Base-by-base conservation (phyloP, 2,329 filamentous ascomycete species). In the Sporothrix globosa region DNA sequence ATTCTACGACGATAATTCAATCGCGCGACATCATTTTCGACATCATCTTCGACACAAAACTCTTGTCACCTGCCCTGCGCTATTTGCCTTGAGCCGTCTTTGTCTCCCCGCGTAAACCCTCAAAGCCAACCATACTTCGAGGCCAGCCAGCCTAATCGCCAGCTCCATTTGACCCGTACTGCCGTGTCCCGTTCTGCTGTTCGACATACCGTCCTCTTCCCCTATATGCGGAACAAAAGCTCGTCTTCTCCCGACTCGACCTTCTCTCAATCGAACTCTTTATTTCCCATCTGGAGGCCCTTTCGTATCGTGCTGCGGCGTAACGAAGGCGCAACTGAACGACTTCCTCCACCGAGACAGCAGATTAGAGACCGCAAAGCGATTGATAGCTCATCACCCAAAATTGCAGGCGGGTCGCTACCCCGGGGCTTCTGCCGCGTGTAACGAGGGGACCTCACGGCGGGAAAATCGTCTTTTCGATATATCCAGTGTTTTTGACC, bases 391-490 rank as follows among this genome's bases (percentile, higher is more conserved):
- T 11, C 11, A 19, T 10, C 11, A 19, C 19, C 39, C n/a, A 46
- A 34, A 21, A 56, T 24, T 13, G 17, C 65, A 41, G 44, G 19
- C 46, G 44, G n/a, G 34, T 14, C 9, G 21, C 24, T 56, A 54
- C 54, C 39, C 67, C 69, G 68, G 70, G 65, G 66, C 66, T 56
- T 63, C 30, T 66, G 52, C 66, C 48, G 50, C 48, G 69, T 61
- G 39, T 69, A 70, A 50, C 53, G 54, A 60, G 54, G 53, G 24
- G 44, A 34, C 13, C 14, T 48, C 54, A 60, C 54, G 17, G 24
- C 53, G 24, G 10, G 9, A 48, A 54, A 21, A 34, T 17, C 21
- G 6, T 58, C 41, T 4, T 46, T 48, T n/a, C 21, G 27, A 27
- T 13, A 27, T 24, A 54, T 4, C n/a, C 17, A 21, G 17, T 41